Evolutionary conservation across 2,329 filamentous ascomycete species (phyloP), one percentile per base, ranked within the genome.

Genomic region (Venturia carpophila): DNA sequence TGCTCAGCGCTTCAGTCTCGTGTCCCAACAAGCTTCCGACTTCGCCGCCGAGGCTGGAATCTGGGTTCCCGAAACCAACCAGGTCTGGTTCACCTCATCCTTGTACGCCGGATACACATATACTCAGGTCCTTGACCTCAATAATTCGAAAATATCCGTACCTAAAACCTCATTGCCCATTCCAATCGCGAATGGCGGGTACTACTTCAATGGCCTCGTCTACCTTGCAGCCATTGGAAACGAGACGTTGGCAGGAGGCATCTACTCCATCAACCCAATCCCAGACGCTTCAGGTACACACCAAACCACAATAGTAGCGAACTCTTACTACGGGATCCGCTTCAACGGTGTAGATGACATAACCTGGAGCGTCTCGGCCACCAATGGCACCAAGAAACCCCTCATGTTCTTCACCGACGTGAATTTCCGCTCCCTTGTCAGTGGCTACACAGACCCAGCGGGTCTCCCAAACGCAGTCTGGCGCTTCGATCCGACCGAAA

Each of bases 31-130:
- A 30, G 1, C 27, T 24, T 37, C 61, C 11, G 21, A 49, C 7
- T 68, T 71, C 60, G 70, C 70, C 0, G 69, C 72, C 49, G 71
- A 73, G 66, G 71, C 70, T 11, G 70, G 69, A 19, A 68, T 71
- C 24, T 71, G 68, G 47, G 42, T 73, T 2, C 68, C 68, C 0
- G 69, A 71, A 13, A 67, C 24, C 3, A 70, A 71, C 47, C 67
- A 70, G 62, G 65, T 73, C n/a, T 67, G 67, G 68, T 68, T 68
- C 60, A 66, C 67, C 21, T 69, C 24, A 70, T 56, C 61, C 24
- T 43, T 63, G 10, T 52, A 27, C n/a, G 13, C 10, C 27, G 45
- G 61, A 15, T 49, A 17, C 24, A 63, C 45, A 9, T 49, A 63
- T 15, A n/a, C 27, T 2, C n/a, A 52, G 13, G 3, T 47, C 2